phyloP scores from a whole-genome alignment of 2,329 filamentous ascomycete genomes.

The Botrytis squamosa region DNA sequence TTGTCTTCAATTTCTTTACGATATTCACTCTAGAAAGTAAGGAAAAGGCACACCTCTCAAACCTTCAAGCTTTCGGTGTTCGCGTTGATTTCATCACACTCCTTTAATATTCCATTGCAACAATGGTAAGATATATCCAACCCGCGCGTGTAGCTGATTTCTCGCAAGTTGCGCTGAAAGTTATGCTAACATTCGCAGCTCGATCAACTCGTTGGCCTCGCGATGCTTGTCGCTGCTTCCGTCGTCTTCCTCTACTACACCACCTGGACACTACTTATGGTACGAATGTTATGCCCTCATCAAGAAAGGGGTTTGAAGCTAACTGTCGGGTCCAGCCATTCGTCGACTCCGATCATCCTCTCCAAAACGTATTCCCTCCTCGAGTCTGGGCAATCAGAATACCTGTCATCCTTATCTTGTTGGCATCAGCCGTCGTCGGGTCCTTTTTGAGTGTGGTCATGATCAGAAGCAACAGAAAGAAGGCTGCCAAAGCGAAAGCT shows the following conservation, averaged over 20 bases:
- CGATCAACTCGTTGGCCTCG: conserved; percentile 79
- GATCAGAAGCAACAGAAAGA: conserved; percentile 98
- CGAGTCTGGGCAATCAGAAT: conserved; percentile 99
- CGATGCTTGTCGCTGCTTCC: conserved; percentile 72
- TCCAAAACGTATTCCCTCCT: conserved; percentile 93
- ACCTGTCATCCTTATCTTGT: conserved; percentile 90
- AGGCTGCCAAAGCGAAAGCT: conserved; percentile 87
- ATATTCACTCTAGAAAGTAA: background rate
- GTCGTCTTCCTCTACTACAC: conserved; percentile 88
- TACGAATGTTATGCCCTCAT: conserved; percentile 45
- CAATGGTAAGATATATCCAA: conserved; percentile 35
- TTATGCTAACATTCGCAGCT: conserved; percentile 56
- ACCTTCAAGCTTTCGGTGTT: background rate
- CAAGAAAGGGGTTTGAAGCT: background rate
- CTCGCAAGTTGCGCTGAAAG: background rate
- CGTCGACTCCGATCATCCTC: conserved; percentile 88
- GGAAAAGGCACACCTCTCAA: background rate
- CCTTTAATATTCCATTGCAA: conserved; percentile 35
- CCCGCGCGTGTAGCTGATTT: background rate
- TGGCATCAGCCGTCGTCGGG: conserved; percentile 90
- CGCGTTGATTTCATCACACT: conserved; percentile 32
- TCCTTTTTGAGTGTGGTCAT: conserved; percentile 96
- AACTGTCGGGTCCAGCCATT: conserved; percentile 68
- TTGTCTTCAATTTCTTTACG: background rate
- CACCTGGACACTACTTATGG: conserved; percentile 96